Evolutionary conservation across 2,329 filamentous ascomycete species (phyloP).

Genomic region (Bertia moriformis): DNA sequence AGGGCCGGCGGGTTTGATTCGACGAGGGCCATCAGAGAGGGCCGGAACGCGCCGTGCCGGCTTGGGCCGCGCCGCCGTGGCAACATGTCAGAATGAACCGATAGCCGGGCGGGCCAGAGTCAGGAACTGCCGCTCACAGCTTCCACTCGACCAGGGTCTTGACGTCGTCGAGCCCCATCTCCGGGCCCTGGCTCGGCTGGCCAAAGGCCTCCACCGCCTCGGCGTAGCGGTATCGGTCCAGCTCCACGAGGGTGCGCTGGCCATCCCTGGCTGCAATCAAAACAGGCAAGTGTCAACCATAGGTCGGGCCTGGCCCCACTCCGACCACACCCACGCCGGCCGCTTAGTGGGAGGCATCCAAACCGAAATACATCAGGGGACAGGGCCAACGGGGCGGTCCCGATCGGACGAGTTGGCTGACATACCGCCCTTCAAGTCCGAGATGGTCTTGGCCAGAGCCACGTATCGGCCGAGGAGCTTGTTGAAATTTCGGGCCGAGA

Average conservation of each 20-base stretch:
- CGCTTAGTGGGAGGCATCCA: no score
- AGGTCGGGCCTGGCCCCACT: no score
- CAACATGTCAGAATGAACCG: slow-evolving; percentile 2
- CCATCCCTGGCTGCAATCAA: slow-evolving; percentile 30
- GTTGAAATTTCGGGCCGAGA: slow-evolving; percentile 18
- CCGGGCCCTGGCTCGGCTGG: slow-evolving; percentile 11
- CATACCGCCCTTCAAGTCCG: slow-evolving; percentile 27
- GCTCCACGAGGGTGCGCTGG: slow-evolving; percentile 33
- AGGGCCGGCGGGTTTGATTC: slow-evolving; percentile 39
- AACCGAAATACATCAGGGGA: no score
- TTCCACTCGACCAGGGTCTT: slow-evolving; percentile 56
- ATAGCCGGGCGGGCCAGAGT: slow-evolving; percentile 2
- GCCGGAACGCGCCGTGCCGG: slow-evolving; percentile 47
- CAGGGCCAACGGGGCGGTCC: not conserved
- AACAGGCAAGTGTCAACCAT: no score
- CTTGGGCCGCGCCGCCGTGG: no score
- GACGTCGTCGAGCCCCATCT: slow-evolving; percentile 41
- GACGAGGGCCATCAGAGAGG: slow-evolving; percentile 43
- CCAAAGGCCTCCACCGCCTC: slow-evolving; percentile 32
- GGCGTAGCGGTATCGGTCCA: slow-evolving; percentile 46
- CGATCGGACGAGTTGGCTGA: slow-evolving; percentile 2
- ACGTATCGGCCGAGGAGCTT: slow-evolving; percentile 19
- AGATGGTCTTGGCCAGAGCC: slow-evolving; percentile 25
- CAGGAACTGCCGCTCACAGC: slow-evolving; percentile 31
- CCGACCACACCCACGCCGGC: no score